Evolutionary conservation across 257 asterid species (phyloP), one percentile per base, ranked within the genome.

Genomic region (Fraxinus pennsylvanica): DNA sequence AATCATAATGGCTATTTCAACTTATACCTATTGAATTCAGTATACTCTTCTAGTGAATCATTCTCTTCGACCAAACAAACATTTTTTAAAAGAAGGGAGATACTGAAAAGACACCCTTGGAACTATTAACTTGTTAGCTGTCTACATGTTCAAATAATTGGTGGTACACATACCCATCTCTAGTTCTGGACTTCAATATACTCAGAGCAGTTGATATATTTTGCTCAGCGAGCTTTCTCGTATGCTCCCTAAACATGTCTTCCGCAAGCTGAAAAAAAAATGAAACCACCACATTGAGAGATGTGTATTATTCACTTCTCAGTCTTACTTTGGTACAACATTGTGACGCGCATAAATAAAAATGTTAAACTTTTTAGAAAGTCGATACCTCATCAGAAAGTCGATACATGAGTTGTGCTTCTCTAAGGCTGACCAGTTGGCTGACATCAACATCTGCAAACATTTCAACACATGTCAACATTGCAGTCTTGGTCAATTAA

Each of bases 201-300:
- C 68, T 80, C 79, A 92, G 83, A 79, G 99, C 97, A 74, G 84
- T 88, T 52, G 98, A 82, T 87, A 93, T 85, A 85, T 83, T 80
- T 84, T 86, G 87, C 85, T 93, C 98, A 75, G 84, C 95, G 80
- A 93, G 89, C 90, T 91, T 93, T 87, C 98, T 90, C 15, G 92
- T 87, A 86, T 89, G 94, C 88, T 93, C 96, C 87, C 93, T 92
- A 83, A 96, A 92, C 97, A 91, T 88, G 78, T 88, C 97, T 75
- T 81, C 97, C 77, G 98, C 97, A 82, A 93, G 91, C 99, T 96
- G 87, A 81, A 85, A 59, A 10, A 45, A 29, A 59, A 68, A 39
- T 71, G 73, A 36, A 83, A 66, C 65, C 30, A 4, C 47, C 72
- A 54, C 50, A 50, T 21, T 72, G 68, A 82, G 74, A 82, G 43